Evolutionary conservation across 2,329 filamentous ascomycete genomes (phyloP).

Genomic region (Pseudopithomyces chartarum): DNA sequence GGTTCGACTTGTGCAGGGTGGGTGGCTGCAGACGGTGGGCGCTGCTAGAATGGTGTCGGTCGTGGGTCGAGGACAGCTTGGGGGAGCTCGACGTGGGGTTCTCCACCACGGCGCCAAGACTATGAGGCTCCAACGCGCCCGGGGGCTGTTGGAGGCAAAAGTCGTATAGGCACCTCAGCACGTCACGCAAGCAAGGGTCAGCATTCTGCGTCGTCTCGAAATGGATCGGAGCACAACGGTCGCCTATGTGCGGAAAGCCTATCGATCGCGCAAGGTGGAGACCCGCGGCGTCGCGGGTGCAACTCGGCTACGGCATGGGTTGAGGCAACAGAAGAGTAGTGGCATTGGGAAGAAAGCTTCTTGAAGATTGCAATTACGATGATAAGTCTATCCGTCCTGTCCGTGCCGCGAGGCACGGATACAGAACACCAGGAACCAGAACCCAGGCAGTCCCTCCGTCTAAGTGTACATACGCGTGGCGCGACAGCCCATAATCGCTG

Average conservation of each 20-base stretch:
- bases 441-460: constrained; percentile 35
- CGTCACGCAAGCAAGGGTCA: constrained; percentile 45
- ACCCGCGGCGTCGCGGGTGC: constrained; percentile 34
- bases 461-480: constrained; percentile 28
- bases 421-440: constrained; percentile 32
- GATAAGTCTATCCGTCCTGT: constrained; percentile 37
- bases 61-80: constrained; percentile 24
- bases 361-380: constrained; percentile 40
- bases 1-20: constrained; percentile 5
- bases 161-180: constrained; percentile 15
- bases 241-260: constrained; percentile 15
- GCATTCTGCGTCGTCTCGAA: constrained; percentile 22
- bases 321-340: constrained; percentile 11
- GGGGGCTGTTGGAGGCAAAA: constrained; percentile 27
- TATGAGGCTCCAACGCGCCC: constrained; percentile 21
- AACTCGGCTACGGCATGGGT: constrained; percentile 18
- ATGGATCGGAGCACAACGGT: constrained; percentile 27
- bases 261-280: constrained; percentile 27
- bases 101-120: constrained; percentile 36
- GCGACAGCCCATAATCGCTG: constrained; percentile 28
- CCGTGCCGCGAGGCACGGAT: constrained; percentile 38
- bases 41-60: constrained; percentile 17
- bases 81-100: constrained; percentile 32
- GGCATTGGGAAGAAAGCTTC: constrained; percentile 22
- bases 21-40: constrained; percentile 18